Percentiles rank a stretch among this genome's conserved stretches.
Conservation (phyloP, 2,329 filamentous ascomycete genomes). For the Fusarium solani-melongenae region DNA sequence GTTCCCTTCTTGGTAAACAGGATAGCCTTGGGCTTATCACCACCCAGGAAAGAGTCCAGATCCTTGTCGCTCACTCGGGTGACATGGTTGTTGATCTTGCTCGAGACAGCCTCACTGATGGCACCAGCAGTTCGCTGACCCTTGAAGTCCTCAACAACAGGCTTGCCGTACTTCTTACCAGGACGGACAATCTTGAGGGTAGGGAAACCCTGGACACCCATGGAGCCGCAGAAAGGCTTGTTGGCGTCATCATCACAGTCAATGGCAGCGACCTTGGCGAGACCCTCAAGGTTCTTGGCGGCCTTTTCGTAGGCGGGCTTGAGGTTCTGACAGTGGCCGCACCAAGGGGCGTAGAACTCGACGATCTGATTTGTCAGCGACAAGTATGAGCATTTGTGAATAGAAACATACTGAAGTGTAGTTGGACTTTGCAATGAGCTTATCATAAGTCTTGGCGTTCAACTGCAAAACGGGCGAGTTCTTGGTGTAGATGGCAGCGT, state of each 20-base stretch:
- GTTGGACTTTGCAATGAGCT: conserved; percentile 87
- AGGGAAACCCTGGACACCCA: conserved; percentile 94
- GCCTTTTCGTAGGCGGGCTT: conserved; percentile 96
- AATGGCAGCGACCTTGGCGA: conserved; percentile 93
- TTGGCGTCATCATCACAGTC: conserved; percentile 96
- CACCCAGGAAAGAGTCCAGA: conserved; percentile 79
- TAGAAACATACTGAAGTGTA: conserved; percentile 80
- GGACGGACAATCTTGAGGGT: conserved; percentile 94
- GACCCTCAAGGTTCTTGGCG: conserved; percentile 86
- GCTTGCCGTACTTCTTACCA: conserved; percentile 81
- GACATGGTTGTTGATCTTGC: conserved; percentile 93
- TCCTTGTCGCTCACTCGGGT: conserved; percentile 83
- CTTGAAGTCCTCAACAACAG: conserved; percentile 90
- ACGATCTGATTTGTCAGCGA: conserved; percentile 59
- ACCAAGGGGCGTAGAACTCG: conserved; percentile 98
- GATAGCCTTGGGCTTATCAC: conserved; percentile 82
- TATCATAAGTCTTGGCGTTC: conserved; percentile 81
- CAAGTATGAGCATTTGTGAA: not conserved
- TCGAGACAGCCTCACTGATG: conserved; percentile 86
- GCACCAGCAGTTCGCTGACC: conserved; percentile 84
- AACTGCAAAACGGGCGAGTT: conserved; percentile 89
- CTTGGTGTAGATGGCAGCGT: conserved; percentile 84
- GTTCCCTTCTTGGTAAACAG: conserved; percentile 95
- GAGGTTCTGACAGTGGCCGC: conserved; percentile 95
- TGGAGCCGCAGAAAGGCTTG: conserved; percentile 84